A percentile compares a stretch with the other conserved stretches of the same genome.
Evolutionary conservation across 371 early-diverging fungal species (phyloP).

Genomic region (Mortierella sp.): DNA sequence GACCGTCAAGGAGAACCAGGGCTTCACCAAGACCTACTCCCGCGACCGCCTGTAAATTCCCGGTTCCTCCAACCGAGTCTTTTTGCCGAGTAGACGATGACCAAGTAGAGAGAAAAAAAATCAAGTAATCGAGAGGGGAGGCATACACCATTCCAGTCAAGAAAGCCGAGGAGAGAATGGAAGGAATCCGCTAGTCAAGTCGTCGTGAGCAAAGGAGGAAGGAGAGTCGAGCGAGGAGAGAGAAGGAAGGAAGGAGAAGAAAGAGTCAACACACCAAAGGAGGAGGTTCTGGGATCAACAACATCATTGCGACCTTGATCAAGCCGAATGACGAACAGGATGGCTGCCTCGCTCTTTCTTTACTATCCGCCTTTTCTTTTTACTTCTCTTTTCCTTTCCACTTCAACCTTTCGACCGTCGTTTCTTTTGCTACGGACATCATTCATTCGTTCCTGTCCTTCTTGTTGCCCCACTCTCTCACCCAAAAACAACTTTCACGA

Average conservation of each 20-base stretch:
- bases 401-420: not conserved
- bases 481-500: conserved; percentile 6
- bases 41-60: conserved; percentile 50
- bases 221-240: not conserved
- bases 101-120: not conserved
- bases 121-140: not conserved
- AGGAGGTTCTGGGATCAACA: conserved; percentile 11
- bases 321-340: conserved; percentile 30
- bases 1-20: conserved; percentile 64
- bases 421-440: not conserved
- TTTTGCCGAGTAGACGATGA: not conserved
- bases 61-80: not conserved
- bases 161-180: not conserved
- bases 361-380: not conserved
- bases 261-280: conserved; percentile 20
- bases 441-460: not conserved
- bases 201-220: not conserved
- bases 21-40: conserved; percentile 57
- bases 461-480: not conserved
- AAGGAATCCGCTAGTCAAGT: not conserved
- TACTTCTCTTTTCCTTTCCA: not conserved
- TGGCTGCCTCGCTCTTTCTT: not conserved
- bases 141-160: not conserved
- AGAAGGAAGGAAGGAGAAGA: not conserved
- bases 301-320: conserved; percentile 43